Conservation (phyloP, 371 early-diverging fungal species). For the Mortierella sp. region DNA sequence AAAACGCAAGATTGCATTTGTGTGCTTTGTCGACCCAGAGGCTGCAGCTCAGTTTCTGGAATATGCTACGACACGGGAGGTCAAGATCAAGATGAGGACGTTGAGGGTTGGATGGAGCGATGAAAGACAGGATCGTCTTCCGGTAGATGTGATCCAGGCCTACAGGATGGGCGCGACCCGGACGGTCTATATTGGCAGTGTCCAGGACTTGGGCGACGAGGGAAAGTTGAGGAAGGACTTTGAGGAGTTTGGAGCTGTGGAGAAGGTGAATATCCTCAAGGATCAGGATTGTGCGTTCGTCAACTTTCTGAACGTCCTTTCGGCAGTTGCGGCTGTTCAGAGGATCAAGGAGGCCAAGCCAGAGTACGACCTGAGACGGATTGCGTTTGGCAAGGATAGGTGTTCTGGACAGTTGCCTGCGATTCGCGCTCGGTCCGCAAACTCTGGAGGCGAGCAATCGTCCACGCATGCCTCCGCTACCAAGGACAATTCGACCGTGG, state of each 20-base stretch:
- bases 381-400: slow-evolving; percentile 87
- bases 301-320: slow-evolving; percentile 76
- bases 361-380: slow-evolving; percentile 65
- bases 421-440: too few relatives aligned
- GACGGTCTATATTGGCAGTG: slow-evolving; percentile 82
- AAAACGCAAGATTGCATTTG: slow-evolving; percentile 85
- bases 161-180: slow-evolving; percentile 78
- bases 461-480: too few relatives aligned
- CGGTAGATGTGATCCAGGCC: slow-evolving; percentile 66
- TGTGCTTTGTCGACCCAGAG: slow-evolving; percentile 82
- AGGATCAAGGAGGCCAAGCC: slow-evolving; percentile 64
- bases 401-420: slow-evolving; percentile 49
- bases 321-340: slow-evolving; percentile 78
- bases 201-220: slow-evolving; percentile 70
- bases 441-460: too few relatives aligned
- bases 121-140: slow-evolving; percentile 63
- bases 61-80: slow-evolving; percentile 66
- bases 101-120: slow-evolving; percentile 85
- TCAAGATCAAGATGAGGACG: slow-evolving; percentile 76
- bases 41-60: slow-evolving; percentile 71
- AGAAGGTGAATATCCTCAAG: slow-evolving; percentile 74
- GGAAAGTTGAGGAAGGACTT: slow-evolving; percentile 74
- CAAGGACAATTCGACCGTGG: too few relatives aligned
- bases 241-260: slow-evolving; percentile 80
- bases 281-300: slow-evolving; percentile 87